Percentiles rank a stretch among this genome's conserved stretches.
These are phyloP conservation scores for Phytophthora podocarpi DNA, from an alignment of 352 stramenopile genomes.

Conservation along the genomic window DNA sequence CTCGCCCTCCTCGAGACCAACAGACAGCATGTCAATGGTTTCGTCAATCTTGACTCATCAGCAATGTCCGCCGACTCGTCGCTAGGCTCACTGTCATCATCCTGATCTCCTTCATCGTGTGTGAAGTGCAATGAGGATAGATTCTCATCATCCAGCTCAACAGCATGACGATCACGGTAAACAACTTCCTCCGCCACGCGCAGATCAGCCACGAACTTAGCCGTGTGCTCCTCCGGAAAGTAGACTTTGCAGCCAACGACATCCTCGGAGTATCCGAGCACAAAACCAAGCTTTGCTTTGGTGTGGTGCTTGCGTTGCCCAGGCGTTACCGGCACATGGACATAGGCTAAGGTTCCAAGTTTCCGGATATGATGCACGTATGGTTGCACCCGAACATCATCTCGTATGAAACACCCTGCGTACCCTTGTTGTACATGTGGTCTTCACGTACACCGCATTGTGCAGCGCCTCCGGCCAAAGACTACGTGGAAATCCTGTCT, in stretches of 20 bases:
- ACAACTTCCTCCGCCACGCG: constrained; percentile 1
- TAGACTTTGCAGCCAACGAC: constrained; percentile 9
- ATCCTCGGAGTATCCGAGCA: constrained; percentile 6
- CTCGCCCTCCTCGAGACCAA: too few species aligned
- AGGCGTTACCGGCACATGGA: background rate
- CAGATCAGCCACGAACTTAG: constrained; percentile 12
- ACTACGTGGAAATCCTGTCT: constrained; percentile 1
- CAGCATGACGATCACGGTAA: background rate
- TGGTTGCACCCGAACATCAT: constrained; percentile 13
- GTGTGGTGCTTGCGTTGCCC: constrained; percentile 1
- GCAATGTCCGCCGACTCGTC: too few species aligned
- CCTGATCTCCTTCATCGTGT: too few species aligned
- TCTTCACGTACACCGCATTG: constrained; percentile 19
- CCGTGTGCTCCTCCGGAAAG: background rate
- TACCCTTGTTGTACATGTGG: constrained; percentile 4
- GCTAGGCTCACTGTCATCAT: too few species aligned
- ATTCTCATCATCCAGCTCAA: too few species aligned
- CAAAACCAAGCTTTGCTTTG: constrained; percentile 6
- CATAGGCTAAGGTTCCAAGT: constrained; percentile 9
- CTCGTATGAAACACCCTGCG: background rate
- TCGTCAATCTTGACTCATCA: too few species aligned
- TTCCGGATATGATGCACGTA: constrained; percentile 12
- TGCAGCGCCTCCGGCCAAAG: constrained; percentile 7
- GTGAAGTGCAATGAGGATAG: too few species aligned
- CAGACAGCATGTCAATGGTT: too few species aligned